phyloP scores from a whole-genome alignment of 2,329 filamentous ascomycete genomes.

The Colletotrichum australisinense region DNA sequence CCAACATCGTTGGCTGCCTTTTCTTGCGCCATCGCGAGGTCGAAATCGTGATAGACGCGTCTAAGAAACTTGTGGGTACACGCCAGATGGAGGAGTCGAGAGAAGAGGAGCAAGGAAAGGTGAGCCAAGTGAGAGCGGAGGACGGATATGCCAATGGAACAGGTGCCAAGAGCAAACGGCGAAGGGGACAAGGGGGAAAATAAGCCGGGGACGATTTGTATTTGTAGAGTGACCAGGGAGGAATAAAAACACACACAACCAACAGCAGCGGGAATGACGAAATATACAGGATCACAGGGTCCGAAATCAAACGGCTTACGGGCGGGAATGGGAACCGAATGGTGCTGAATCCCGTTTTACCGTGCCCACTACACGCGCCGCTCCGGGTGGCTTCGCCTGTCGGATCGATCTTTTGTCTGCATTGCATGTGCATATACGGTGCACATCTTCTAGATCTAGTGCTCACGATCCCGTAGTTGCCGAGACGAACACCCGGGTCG shows the following conservation, averaged over 20 bases:
- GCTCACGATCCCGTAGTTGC: neutral
- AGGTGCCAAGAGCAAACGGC: neutral
- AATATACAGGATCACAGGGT: neutral
- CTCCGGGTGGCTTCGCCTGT: neutral
- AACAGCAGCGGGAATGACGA: neutral
- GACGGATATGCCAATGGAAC: neutral
- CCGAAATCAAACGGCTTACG: neutral
- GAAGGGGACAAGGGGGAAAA: neutral
- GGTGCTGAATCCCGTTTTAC: neutral
- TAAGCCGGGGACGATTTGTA: neutral
- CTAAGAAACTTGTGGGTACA: neutral
- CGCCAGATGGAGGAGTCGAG: neutral
- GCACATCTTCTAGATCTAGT: neutral
- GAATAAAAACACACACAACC: neutral
- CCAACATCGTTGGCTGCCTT: neutral
- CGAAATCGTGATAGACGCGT: neutral
- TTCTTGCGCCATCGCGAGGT: neutral
- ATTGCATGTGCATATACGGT: neutral
- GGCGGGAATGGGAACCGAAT: neutral
- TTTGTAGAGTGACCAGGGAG: neutral
- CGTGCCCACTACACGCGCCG: neutral
- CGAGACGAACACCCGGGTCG: neutral
- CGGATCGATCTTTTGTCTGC: neutral
- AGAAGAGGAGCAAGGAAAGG: neutral
- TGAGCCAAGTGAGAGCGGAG: neutral